These are phyloP conservation scores for Fusarium drepaniforme DNA, from an alignment of 2,329 filamentous ascomycete species.

Conservation along the genomic window DNA sequence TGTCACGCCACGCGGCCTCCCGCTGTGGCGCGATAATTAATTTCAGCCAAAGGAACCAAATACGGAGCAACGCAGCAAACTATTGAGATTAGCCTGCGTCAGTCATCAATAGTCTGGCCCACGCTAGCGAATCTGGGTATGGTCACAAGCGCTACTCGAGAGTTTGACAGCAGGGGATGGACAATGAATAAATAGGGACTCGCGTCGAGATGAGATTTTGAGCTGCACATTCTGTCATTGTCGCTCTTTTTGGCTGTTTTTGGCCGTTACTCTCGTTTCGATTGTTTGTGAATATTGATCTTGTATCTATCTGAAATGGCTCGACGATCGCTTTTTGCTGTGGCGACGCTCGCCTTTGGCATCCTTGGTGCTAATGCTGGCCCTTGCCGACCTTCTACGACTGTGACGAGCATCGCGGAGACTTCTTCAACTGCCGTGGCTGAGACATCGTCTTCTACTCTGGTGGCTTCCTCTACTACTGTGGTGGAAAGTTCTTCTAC, in stretches of 20 bases:
- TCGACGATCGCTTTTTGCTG: neutral
- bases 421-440: neutral
- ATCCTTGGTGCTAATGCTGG: slow-evolving; percentile 6
- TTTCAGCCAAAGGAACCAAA: neutral
- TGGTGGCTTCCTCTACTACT: neutral
- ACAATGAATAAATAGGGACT: neutral
- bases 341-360: neutral
- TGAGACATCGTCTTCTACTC: neutral
- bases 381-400: slow-evolving; percentile 1
- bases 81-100: neutral
- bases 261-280: neutral
- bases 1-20: neutral
- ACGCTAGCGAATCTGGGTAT: neutral
- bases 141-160: neutral
- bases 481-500: neutral
- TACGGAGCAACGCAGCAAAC: neutral
- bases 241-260: neutral
- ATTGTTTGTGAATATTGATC: neutral
- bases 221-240: neutral
- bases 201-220: neutral
- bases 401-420: neutral
- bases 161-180: neutral
- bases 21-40: neutral
- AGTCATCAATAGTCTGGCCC: neutral
- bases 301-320: neutral